A percentile compares a stretch with the other conserved stretches of the same genome.
These are phyloP conservation scores for Aspergillus sclerotialis DNA, from an alignment of 2,329 filamentous ascomycete species.

Conservation along the genomic window DNA sequence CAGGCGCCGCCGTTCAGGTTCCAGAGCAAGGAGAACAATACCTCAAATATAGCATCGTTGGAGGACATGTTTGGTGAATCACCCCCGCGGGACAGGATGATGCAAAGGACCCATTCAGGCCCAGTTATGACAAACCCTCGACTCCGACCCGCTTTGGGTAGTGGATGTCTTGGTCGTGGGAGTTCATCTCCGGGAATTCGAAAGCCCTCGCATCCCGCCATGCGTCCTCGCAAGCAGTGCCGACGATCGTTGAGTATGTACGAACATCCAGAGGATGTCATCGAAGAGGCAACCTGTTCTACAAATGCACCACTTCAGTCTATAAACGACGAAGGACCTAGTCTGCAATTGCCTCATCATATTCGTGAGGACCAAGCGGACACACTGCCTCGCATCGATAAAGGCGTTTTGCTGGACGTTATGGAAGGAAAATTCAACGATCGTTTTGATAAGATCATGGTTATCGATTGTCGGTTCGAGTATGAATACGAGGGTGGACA, in stretches of 20 bases:
- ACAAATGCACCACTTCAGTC: slow-evolving; percentile 57
- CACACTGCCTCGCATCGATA: slow-evolving; percentile 78
- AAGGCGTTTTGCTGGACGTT: slow-evolving; percentile 75
- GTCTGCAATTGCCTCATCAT: slow-evolving; percentile 76
- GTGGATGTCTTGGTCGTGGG: slow-evolving; percentile 57
- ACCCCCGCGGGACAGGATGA: slow-evolving; percentile 62
- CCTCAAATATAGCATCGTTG: slow-evolving; percentile 59
- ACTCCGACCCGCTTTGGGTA: slow-evolving; percentile 58
- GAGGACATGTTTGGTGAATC: slow-evolving; percentile 77
- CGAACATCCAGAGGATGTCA: slow-evolving; percentile 80
- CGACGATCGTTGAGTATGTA: slow-evolving; percentile 97
- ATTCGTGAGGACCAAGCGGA: slow-evolving; percentile 72
- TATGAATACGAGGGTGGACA: slow-evolving; percentile 98
- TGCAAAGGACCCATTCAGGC: slow-evolving; percentile 55
- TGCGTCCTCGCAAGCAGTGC: slow-evolving; percentile 78
- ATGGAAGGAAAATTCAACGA: slow-evolving; percentile 76
- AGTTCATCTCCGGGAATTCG: slow-evolving; percentile 68
- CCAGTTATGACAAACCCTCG: slow-evolving; percentile 54
- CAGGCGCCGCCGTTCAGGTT: slow-evolving; percentile 72
- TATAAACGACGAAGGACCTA: slow-evolving; percentile 76
- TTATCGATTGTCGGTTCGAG: slow-evolving; percentile 96
- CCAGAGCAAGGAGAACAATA: slow-evolving; percentile 49
- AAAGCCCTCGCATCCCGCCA: slow-evolving; percentile 64
- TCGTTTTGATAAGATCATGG: slow-evolving; percentile 70
- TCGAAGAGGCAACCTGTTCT: slow-evolving; percentile 59